These are phyloP conservation scores for Casaregolazyma lundiana DNA, from an alignment of 1,139 yeast genomes.

Conservation along the genomic window DNA sequence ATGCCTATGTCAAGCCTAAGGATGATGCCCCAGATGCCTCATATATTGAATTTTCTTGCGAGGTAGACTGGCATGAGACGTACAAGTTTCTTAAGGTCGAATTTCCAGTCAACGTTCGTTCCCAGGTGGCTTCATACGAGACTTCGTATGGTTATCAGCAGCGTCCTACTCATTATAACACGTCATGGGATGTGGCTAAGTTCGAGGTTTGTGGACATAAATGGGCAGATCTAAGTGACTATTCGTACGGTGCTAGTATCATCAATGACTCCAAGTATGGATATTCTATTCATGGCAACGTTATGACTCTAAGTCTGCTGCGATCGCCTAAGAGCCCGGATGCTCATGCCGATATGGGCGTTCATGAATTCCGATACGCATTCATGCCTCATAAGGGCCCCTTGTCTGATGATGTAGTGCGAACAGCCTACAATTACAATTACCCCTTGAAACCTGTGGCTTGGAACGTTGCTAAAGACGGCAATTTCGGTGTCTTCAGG, in stretches of 20 bases:
- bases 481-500: constrained; percentile 19
- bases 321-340: constrained; percentile 91
- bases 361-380: constrained; percentile 78
- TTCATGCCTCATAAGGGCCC: constrained; percentile 74
- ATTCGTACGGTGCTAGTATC: constrained; percentile 80
- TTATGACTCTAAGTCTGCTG: constrained; percentile 74
- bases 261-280: constrained; percentile 88
- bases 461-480: constrained; percentile 15
- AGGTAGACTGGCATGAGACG: constrained; percentile 82
- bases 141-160: constrained; percentile 89
- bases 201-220: constrained; percentile 95
- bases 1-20: constrained; percentile 43
- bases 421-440: constrained; percentile 76
- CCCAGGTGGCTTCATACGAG: constrained; percentile 79
- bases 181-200: constrained; percentile 94
- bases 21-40: constrained; percentile 33
- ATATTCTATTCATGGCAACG: constrained; percentile 83
- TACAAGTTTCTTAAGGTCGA: constrained; percentile 90
- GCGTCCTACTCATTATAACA: constrained; percentile 91
- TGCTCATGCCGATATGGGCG: constrained; percentile 89
- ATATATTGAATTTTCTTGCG: constrained; percentile 51
- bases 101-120: constrained; percentile 79
- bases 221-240: constrained; percentile 87
- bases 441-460: constrained; percentile 39
- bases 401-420: constrained; percentile 59